Evolutionary conservation across 2,329 filamentous ascomycete genomes (phyloP), one percentile per base, ranked within the genome.

Genomic region (Cytospora piceicola): DNA sequence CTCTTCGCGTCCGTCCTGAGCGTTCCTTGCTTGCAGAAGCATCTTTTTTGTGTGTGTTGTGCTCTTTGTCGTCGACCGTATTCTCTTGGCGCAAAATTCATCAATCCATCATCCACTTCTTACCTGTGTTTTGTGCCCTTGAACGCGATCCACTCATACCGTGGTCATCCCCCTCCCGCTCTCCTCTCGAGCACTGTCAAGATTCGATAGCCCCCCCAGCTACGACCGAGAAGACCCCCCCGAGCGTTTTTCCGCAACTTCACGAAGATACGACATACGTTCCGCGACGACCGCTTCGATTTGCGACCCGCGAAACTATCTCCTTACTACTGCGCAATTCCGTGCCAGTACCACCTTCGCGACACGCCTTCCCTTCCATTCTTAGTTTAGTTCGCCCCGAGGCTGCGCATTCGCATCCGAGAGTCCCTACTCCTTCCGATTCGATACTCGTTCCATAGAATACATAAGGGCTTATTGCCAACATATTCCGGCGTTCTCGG

Each of bases 11-110:
- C 61, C 61, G 64, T 58, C 64, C 56, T 64, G 64, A 64, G 64
- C 64, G 64, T 67, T 67, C 54, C 63, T 67, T 67, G 65, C 63
- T 67, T 58, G 64, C 42, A 60, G 42, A 61, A 67, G 65, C 62
- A 67, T 67, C 62, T 53, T 67, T 61, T 67, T 66, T 57, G 59
- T 62, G 54, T 30, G 55, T 64, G 51, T 52, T 61, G 39, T 36
- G 22, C 46, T 36, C 32, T 53, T 63, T 59, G 60, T 66, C 32
- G 53, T 61, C 54, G 42, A 54, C 52, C 24, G 61, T 63, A 58
- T 63, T 42, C 17, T 34, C 57, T 61, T 61, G 57, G 60, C 60
- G 60, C 60, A 63, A 63, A 63, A 63, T 51, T 51, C 60, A 60
- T 53, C 60, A 36, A 63, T 34, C 30, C 60, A 56, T 63, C 60